These are phyloP conservation scores for Panaeolus papilionaceus DNA, from an alignment of 768 basidiomycete genomes.

Conservation along the genomic window DNA sequence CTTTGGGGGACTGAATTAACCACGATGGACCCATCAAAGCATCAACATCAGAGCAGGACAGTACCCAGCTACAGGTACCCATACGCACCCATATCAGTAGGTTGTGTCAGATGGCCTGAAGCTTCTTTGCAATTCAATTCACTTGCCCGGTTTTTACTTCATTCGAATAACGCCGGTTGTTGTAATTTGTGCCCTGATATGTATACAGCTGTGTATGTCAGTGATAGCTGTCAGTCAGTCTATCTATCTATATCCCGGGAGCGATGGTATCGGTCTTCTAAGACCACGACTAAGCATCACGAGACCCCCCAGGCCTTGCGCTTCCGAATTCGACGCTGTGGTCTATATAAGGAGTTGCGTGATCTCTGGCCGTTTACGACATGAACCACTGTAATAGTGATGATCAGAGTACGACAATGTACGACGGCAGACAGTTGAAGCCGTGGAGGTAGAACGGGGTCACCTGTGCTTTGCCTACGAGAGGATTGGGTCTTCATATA, in stretches of 20 bases:
- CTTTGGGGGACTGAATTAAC: background rate
- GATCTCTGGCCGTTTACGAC: background rate
- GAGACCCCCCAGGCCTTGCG: background rate
- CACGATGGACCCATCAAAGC: background rate
- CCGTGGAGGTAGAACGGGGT: background rate
- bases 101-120: slow-evolving; percentile 4
- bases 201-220: background rate
- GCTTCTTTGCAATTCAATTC: slow-evolving; percentile 11
- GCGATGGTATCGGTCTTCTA: slow-evolving; percentile 8
- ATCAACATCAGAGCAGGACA: background rate
- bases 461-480: background rate
- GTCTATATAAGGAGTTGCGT: background rate
- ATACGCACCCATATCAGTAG: slow-evolving; percentile 11
- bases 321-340: slow-evolving; percentile 9
- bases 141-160: background rate
- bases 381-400: background rate
- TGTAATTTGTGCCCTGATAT: background rate
- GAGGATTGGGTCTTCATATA: no score
- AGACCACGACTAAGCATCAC: background rate
- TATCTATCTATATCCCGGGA: background rate
- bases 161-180: background rate
- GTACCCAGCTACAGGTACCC: background rate
- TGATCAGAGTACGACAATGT: background rate
- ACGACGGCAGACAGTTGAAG: background rate
- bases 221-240: slow-evolving; percentile 1